Conservation (phyloP, 768 basidiomycete species). For the Tephrocybe sp. region DNA sequence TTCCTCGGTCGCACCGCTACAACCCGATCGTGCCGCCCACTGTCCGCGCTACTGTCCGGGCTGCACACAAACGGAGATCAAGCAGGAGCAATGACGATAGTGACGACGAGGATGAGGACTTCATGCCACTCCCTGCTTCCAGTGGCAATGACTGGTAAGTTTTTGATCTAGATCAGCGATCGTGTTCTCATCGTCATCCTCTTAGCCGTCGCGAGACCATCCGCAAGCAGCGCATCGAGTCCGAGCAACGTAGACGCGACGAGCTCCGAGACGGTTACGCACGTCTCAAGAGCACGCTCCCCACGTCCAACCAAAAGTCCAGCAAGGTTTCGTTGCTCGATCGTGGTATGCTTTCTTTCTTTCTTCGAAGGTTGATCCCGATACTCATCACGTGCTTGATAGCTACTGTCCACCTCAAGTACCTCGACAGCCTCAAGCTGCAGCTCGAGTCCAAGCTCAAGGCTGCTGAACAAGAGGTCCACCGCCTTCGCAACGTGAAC, state of each 20-base stretch:
- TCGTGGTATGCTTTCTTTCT: constrained; percentile 72
- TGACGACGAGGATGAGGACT: constrained; percentile 76
- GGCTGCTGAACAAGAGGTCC: constrained; percentile 77
- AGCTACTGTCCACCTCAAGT: constrained; percentile 86
- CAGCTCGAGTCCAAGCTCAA: constrained; percentile 77
- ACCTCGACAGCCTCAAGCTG: constrained; percentile 78
- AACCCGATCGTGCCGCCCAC: constrained; percentile 69
- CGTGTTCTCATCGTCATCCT: constrained; percentile 2
- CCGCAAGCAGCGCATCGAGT: constrained; percentile 91
- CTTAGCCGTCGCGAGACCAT: constrained; percentile 81
- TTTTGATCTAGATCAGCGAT: not conserved
- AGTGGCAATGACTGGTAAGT: constrained; percentile 56
- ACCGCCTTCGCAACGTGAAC: constrained; percentile 81
- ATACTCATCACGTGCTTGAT: constrained; percentile 15
- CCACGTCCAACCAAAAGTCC: constrained; percentile 88
- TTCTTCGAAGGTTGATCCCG: not conserved
- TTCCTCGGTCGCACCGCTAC: constrained; percentile 77
- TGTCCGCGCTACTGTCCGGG: constrained; percentile 52
- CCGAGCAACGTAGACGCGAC: constrained; percentile 88
- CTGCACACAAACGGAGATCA: constrained; percentile 41
- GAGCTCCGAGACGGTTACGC: constrained; percentile 93
- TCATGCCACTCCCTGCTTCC: constrained; percentile 49
- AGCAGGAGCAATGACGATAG: constrained; percentile 63
- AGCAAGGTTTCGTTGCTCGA: constrained; percentile 92
- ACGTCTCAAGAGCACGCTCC: constrained; percentile 87